Evolutionary conservation across 495 filamentous ascomycete genomes (phyloP).

Genomic region (Xylaria venustula): DNA sequence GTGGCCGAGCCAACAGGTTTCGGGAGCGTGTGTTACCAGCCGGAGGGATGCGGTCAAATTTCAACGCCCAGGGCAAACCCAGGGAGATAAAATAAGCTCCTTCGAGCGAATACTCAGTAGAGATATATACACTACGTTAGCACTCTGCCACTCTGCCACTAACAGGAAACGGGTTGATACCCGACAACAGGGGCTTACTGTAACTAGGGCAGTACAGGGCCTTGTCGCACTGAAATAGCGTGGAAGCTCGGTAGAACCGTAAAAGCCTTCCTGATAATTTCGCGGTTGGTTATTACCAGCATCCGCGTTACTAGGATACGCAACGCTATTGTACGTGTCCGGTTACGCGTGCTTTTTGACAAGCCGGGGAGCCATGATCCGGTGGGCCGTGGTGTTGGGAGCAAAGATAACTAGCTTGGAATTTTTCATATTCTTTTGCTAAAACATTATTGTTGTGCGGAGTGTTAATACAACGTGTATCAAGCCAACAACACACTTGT

Average conservation of each 20-base stretch:
- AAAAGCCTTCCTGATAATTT: constrained; percentile 3
- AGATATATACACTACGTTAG: no score
- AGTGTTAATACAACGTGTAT: background rate
- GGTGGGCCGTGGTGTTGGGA: constrained; percentile 6
- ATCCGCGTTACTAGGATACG: background rate
- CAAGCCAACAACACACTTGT: background rate
- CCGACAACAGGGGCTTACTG: constrained; percentile 11
- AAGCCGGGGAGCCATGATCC: constrained; percentile 6
- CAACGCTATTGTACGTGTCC: background rate
- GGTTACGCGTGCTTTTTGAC: constrained; percentile 2
- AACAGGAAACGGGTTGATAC: constrained; percentile 5
- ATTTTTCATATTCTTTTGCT: background rate
- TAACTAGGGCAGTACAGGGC: constrained; percentile 8
- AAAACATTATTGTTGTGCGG: background rate
- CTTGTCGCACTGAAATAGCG: background rate
- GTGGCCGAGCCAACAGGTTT: background rate
- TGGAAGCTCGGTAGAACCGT: constrained; percentile 6
- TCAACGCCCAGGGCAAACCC: background rate
- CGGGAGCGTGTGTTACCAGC: background rate
- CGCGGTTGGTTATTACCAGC: constrained; percentile 1
- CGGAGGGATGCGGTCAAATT: constrained; percentile 16
- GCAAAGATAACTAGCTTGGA: background rate
- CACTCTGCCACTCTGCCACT: background rate
- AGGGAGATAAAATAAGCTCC: constrained; percentile 6
- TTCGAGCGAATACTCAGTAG: background rate